Conservation (phyloP, 192 early-diverging fungal genomes). For the Entomortierella lignicola region DNA sequence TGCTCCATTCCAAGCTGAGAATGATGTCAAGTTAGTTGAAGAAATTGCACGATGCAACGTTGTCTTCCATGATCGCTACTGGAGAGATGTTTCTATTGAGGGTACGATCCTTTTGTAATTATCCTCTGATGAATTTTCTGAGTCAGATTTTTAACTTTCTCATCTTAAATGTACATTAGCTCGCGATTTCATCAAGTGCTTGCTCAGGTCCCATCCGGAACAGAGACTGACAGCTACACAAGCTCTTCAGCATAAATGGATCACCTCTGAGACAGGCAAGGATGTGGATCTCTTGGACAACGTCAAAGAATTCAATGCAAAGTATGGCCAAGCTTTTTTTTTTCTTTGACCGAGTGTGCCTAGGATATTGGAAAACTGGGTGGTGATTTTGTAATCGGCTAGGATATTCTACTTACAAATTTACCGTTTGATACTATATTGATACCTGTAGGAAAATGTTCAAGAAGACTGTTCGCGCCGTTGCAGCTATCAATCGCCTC, state of each 20-base stretch:
- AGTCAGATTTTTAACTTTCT: neutral
- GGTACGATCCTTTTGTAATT: slow-evolving; percentile 58
- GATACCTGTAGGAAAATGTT: slow-evolving; percentile 57
- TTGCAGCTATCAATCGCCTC: slow-evolving; percentile 70
- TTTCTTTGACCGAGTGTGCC: neutral
- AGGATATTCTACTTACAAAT: too few relatives aligned
- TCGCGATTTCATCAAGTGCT: slow-evolving; percentile 79
- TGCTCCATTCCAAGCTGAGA: slow-evolving; percentile 77
- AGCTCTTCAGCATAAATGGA: slow-evolving; percentile 89
- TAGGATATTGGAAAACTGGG: too few relatives aligned
- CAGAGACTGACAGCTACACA: slow-evolving; percentile 82
- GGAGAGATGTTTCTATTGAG: slow-evolving; percentile 85
- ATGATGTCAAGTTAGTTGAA: slow-evolving; percentile 63
- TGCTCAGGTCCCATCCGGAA: slow-evolving; percentile 74
- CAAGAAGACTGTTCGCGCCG: slow-evolving; percentile 71
- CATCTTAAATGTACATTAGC: slow-evolving; percentile 56
- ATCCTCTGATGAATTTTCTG: too few relatives aligned
- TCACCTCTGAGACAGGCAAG: slow-evolving; percentile 67
- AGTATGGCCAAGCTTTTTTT: slow-evolving; percentile 3
- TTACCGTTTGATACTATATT: neutral
- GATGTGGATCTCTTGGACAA: slow-evolving; percentile 88
- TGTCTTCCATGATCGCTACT: slow-evolving; percentile 79
- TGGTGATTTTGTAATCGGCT: too few relatives aligned
- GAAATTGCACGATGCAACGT: slow-evolving; percentile 74
- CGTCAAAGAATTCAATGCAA: slow-evolving; percentile 80